Evolutionary conservation across 768 basidiomycete species (phyloP).

Genomic region (Tricholoma saponaceum): DNA sequence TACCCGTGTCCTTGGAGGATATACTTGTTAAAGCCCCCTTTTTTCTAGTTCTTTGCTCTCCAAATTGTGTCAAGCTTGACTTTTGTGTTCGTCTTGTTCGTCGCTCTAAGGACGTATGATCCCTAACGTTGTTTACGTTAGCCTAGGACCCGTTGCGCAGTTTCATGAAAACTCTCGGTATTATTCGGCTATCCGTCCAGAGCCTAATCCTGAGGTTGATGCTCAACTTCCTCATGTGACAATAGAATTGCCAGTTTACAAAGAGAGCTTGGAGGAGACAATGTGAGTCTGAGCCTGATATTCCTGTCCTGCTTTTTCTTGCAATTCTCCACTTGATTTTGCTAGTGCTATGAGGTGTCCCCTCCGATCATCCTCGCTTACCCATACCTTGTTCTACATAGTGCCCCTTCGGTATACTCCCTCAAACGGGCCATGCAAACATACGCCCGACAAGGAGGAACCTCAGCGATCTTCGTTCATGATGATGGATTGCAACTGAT

Average conservation of each 20-base stretch:
- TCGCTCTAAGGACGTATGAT: background rate
- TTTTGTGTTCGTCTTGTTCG: slow-evolving; percentile 47
- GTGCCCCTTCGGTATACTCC: slow-evolving; percentile 70
- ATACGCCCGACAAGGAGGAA: slow-evolving; percentile 88
- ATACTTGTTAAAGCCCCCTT: background rate
- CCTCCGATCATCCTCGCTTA: background rate
- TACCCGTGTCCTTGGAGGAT: background rate
- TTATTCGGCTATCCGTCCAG: slow-evolving; percentile 69
- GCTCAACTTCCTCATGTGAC: slow-evolving; percentile 68
- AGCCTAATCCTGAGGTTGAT: slow-evolving; percentile 60
- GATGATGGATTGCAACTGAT: slow-evolving; percentile 81
- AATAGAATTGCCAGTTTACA: slow-evolving; percentile 85
- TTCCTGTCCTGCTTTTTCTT: background rate
- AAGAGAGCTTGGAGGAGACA: slow-evolving; percentile 76
- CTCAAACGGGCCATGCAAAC: slow-evolving; percentile 86
- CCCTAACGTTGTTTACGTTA: slow-evolving; percentile 19
- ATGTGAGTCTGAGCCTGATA: slow-evolving; percentile 49
- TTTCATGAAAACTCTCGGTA: slow-evolving; percentile 82
- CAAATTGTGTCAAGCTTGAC: slow-evolving; percentile 63
- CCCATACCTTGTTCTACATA: slow-evolving; percentile 23
- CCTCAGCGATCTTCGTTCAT: slow-evolving; percentile 74
- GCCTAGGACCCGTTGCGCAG: slow-evolving; percentile 81
- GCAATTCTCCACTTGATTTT: background rate
- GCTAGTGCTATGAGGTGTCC: slow-evolving; percentile 6
- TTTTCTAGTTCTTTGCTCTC: slow-evolving; percentile 65